Base-by-base conservation (phyloP, 345 rosid genomes). In the Raphanus raphanistrum region DNA sequence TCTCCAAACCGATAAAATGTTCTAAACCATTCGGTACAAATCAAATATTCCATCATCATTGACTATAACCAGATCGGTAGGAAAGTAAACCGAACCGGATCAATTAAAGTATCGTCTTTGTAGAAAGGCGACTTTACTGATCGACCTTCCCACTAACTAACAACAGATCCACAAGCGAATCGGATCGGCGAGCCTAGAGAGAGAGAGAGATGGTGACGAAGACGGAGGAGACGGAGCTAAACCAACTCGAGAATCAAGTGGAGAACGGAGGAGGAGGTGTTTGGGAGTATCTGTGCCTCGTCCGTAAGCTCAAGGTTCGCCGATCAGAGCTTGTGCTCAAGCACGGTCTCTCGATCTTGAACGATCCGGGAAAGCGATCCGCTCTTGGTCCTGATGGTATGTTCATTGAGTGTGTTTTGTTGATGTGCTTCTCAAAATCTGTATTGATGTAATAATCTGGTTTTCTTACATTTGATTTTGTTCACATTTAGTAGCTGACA, bases 221-320 rank as follows among this genome's bases (percentile, higher is more conserved):
- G 82, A 84, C 96, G 72, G 97, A 95, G 80, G 97, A 91, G 76
- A 82, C 80, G 2, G 84, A 90, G 74, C 72, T 95, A 80, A 85
- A 84, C 61, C 83, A 88, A 63, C 85, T 95, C 54, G 98, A 93
- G 84, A 78, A 70, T 80, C 97, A 91, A 82, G 94, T 90, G 12
- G 98, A 93, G 33, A 90, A 90, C 84, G 94, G 96, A 26, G 97
- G 98, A 70, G 97, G 97, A 55, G 97, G 98, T 3, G 90, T 84
- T 7, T 93, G 97, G 97, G 98, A 93, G 85, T 93, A 90, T 70
- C 89, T 93, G 27, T 90, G 89, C 68, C 85, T 93, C 73, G 91
- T 87, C 33, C 82, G 89, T 82, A 91, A 91, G 89, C 97, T 93
- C 84, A 93, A 90, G 76, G 86, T 93, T 68, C 88, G 97, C 81